Evolutionary conservation across 805 yeast genomes (phyloP).

Genomic region (Wickerhamomyces xylosicus): DNA sequence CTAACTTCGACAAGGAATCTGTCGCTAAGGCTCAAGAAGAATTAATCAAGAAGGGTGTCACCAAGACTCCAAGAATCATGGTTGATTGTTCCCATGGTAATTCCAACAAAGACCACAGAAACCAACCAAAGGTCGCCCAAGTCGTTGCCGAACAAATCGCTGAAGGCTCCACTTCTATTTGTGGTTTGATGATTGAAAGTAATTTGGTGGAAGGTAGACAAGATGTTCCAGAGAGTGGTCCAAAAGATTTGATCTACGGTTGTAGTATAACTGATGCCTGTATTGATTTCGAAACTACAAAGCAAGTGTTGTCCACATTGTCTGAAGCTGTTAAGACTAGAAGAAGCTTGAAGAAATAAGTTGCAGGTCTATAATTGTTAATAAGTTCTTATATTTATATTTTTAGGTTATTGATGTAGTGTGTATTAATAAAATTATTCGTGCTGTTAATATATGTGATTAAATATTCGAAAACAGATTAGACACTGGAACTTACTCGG

Average conservation of each 20-base stretch:
- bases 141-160: conserved; percentile 76
- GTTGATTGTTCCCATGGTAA: conserved; percentile 98
- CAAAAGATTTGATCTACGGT: conserved; percentile 73
- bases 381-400: no score
- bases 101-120: conserved; percentile 85
- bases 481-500: no score
- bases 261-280: conserved; percentile 97
- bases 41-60: conserved; percentile 35
- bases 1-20: conserved; percentile 81
- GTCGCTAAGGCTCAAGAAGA: conserved; percentile 65
- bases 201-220: conserved; percentile 90
- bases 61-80: conserved; percentile 39
- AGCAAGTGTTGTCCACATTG: conserved; percentile 52
- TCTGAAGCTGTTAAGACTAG: conserved; percentile 76
- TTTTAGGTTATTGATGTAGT: no score
- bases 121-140: conserved; percentile 88
- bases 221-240: conserved; percentile 51
- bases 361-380: neutral
- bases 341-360: conserved; percentile 29
- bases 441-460: no score
- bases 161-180: conserved; percentile 67
- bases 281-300: conserved; percentile 84
- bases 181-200: conserved; percentile 95
- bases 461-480: no score
- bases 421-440: no score